Percentiles rank a stretch among this genome's conserved stretches.
Conservation (phyloP, 2,329 filamentous ascomycete species). For the Didymella pinodella region DNA sequence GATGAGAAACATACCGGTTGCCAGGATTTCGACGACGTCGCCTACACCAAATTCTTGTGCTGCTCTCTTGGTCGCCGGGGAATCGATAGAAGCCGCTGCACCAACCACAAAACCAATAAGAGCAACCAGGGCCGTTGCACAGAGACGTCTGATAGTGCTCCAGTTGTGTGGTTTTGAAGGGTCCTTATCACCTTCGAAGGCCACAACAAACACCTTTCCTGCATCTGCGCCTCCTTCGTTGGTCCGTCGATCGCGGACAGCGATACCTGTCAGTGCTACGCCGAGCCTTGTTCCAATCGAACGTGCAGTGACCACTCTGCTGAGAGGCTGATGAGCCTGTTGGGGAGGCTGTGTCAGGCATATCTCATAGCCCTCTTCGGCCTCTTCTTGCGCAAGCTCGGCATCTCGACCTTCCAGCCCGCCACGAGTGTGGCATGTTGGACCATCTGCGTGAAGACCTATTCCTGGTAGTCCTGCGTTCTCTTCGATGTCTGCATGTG, state of each 20-base stretch:
- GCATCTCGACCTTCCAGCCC: constrained; percentile 4
- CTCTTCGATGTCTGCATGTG: constrained; percentile 1
- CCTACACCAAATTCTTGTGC: constrained; percentile 56
- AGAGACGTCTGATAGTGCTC: constrained; percentile 38
- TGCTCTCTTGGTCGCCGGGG: constrained; percentile 59
- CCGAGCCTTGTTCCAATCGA: constrained; percentile 47
- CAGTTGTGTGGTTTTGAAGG: constrained; percentile 51
- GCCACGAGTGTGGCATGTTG: neutral
- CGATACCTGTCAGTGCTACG: constrained; percentile 47
- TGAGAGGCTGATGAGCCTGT: neutral
- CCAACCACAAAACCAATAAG: constrained; percentile 59
- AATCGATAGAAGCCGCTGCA: constrained; percentile 63
- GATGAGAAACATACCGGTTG: constrained; percentile 56
- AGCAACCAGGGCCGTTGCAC: constrained; percentile 47
- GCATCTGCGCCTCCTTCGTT: constrained; percentile 42
- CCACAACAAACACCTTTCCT: constrained; percentile 52
- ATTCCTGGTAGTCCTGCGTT: neutral
- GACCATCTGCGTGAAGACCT: neutral
- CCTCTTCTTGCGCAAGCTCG: constrained; percentile 3
- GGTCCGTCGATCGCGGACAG: constrained; percentile 47
- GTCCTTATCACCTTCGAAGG: constrained; percentile 49
- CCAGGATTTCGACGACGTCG: constrained; percentile 55
- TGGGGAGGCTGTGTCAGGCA: constrained; percentile 2
- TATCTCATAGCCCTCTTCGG: constrained; percentile 1
- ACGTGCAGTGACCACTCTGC: constrained; percentile 34